These are phyloP conservation scores for Vanrija humicola DNA, from an alignment of 1,284 basidiomycete species.

Conservation along the genomic window DNA sequence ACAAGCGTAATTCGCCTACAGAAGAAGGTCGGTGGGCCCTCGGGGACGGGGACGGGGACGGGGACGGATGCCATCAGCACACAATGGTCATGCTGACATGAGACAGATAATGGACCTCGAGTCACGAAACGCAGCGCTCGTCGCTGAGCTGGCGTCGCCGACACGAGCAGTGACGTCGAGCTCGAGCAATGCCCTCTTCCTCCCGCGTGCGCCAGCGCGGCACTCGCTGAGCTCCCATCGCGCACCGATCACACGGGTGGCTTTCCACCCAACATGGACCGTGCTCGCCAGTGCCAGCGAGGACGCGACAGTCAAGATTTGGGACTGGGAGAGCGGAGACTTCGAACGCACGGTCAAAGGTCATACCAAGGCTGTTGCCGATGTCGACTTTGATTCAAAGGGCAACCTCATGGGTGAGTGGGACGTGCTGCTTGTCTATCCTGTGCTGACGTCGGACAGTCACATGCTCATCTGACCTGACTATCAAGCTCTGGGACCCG, in stretches of 20 bases:
- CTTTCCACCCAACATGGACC: slow-evolving; percentile 83
- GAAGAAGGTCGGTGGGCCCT: slow-evolving; percentile 62
- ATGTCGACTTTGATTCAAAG: slow-evolving; percentile 82
- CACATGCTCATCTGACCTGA: slow-evolving; percentile 82
- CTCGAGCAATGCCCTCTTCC: slow-evolving; percentile 64
- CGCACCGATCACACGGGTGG: slow-evolving; percentile 67
- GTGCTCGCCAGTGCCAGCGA: slow-evolving; percentile 79
- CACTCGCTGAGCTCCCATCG: slow-evolving; percentile 79
- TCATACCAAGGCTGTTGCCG: slow-evolving; percentile 81
- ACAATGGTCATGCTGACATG: background rate
- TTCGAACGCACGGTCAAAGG: slow-evolving; percentile 88
- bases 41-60: background rate
- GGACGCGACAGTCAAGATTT: slow-evolving; percentile 82
- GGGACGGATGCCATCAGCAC: too few species aligned
- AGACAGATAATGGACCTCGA: slow-evolving; percentile 88
- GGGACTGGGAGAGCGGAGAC: slow-evolving; percentile 94
- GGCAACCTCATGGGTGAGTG: slow-evolving; percentile 70
- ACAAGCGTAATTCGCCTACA: slow-evolving; percentile 86
- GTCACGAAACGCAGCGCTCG: slow-evolving; percentile 66
- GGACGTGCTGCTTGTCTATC: too few species aligned
- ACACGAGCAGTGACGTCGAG: slow-evolving; percentile 50
- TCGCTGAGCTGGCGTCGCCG: slow-evolving; percentile 63
- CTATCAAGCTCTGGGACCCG: slow-evolving; percentile 88
- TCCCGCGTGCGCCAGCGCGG: slow-evolving; percentile 72
- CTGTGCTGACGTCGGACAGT: slow-evolving; percentile 52